These are phyloP conservation scores for Colletotrichum caudatum DNA, from an alignment of 2,329 filamentous ascomycete genomes.

Conservation along the genomic window DNA sequence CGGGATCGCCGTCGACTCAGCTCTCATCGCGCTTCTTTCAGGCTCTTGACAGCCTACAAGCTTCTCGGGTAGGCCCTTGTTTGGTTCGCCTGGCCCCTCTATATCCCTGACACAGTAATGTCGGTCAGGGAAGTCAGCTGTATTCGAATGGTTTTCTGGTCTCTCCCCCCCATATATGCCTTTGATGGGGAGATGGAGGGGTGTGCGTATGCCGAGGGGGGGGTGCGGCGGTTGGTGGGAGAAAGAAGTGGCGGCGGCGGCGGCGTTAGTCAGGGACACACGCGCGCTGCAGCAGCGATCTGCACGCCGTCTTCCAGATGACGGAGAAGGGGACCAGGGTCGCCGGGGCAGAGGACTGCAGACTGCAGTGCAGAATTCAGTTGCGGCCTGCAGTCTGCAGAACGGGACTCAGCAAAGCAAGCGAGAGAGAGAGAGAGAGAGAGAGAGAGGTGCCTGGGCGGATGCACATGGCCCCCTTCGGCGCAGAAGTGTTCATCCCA, in stretches of 20 bases:
- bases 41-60: not conserved
- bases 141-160: not conserved
- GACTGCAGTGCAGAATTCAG: not conserved
- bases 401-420: not conserved
- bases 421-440: not conserved
- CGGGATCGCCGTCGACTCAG: constrained; percentile 5
- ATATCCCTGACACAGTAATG: not conserved
- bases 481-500: not conserved
- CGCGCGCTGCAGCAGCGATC: not conserved
- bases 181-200: not conserved
- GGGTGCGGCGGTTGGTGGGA: not conserved
- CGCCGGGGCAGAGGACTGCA: not conserved
- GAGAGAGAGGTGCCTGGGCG: not conserved
- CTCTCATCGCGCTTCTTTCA: not conserved
- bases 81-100: not conserved
- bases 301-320: not conserved
- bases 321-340: constrained; percentile 7
- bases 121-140: not conserved
- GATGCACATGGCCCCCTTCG: too few species aligned
- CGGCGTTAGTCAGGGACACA: constrained; percentile 12
- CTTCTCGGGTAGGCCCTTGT: constrained; percentile 2
- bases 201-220: too few species aligned
- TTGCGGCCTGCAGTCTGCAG: too few species aligned
- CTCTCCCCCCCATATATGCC: not conserved
- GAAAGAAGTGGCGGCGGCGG: constrained; percentile 8